A percentile compares a stretch with the other conserved stretches of the same genome.
Conservation (phyloP, 2,329 filamentous ascomycete species). For the Arthrobotrys entomopaga region DNA sequence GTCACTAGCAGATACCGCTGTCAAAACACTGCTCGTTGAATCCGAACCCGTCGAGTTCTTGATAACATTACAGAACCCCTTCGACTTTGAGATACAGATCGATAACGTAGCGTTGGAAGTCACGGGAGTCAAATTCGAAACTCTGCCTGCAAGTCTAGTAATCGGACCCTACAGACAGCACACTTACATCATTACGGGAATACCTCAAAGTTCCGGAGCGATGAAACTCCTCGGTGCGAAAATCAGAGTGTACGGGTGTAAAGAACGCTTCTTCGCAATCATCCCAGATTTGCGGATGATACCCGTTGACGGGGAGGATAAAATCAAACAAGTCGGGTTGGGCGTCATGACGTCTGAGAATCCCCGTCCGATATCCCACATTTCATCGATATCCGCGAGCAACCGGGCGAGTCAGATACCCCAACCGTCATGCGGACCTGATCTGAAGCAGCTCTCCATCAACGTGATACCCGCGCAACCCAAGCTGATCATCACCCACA, state of each 20-base stretch:
- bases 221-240: constrained; percentile 80
- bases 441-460: constrained; percentile 68
- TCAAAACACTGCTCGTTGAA: constrained; percentile 72
- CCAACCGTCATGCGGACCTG: constrained; percentile 59
- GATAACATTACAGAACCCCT: constrained; percentile 90
- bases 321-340: constrained; percentile 80
- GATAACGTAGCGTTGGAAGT: constrained; percentile 81
- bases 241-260: constrained; percentile 82
- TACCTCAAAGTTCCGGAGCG: constrained; percentile 73
- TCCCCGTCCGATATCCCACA: constrained; percentile 56
- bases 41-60: constrained; percentile 80
- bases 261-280: constrained; percentile 83
- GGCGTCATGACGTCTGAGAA: constrained; percentile 67
- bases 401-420: constrained; percentile 40
- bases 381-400: constrained; percentile 56
- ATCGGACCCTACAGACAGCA: constrained; percentile 77
- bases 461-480: constrained; percentile 85
- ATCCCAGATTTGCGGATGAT: constrained; percentile 70
- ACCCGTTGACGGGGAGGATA: constrained; percentile 76
- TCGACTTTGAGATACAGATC: constrained; percentile 89
- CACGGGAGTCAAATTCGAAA: constrained; percentile 77
- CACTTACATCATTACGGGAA: constrained; percentile 80
- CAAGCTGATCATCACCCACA: constrained; percentile 77
- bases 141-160: constrained; percentile 71
- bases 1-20: constrained; percentile 69